Evolutionary conservation across 2,329 filamentous ascomycete species (phyloP), one percentile per base, ranked within the genome.

Genomic region (Dothideomycetes sp.): DNA sequence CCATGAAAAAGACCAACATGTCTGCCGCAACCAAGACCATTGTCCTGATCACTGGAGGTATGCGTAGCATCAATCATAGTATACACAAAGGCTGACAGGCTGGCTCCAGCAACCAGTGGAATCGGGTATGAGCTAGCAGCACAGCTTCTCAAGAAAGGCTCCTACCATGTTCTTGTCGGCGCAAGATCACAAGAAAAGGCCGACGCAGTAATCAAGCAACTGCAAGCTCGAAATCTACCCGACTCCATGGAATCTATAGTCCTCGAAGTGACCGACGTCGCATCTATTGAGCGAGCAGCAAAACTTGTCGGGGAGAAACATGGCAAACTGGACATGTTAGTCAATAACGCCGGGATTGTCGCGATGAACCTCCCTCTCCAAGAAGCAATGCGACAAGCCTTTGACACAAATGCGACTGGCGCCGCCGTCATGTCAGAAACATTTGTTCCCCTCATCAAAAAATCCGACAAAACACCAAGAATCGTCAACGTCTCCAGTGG

Each of bases 61-160:
- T 10, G 49, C 28, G 11, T 15, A 37, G 8, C 13, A 8, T 25
- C 12, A n/a, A n/a, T n/a, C n/a, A n/a, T n/a, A n/a, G n/a, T n/a
- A n/a, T n/a, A n/a, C n/a, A n/a, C n/a, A n/a, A n/a, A n/a, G 10
- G 24, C 32, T 17, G 17, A 34, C 8, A 5, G n/a, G 20, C 8
- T 19, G 4, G 1, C 29, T 5, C 29, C 47, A 51, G 47, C 25
- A 73, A 67, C 48, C 62, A 60, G 23, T 39, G 69, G 69, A 40
- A 67, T 73, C 23, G 68, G 69, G 22, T 62, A 63, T 43, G 66
- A 65, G 42, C 57, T 67, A 5, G 60, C 60, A 10, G 50, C 58
- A 39, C 53, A 59, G 19, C 57, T 64, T 3, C 57, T 66, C 5
- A 47, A 57, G 4, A 45, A 59, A 12, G 47, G 45, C n/a, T 47